Percentiles rank a stretch among this genome's conserved stretches.
Evolutionary conservation across 108 stramenopile genomes (phyloP).

Genomic region (Mediolabrus comicus): DNA sequence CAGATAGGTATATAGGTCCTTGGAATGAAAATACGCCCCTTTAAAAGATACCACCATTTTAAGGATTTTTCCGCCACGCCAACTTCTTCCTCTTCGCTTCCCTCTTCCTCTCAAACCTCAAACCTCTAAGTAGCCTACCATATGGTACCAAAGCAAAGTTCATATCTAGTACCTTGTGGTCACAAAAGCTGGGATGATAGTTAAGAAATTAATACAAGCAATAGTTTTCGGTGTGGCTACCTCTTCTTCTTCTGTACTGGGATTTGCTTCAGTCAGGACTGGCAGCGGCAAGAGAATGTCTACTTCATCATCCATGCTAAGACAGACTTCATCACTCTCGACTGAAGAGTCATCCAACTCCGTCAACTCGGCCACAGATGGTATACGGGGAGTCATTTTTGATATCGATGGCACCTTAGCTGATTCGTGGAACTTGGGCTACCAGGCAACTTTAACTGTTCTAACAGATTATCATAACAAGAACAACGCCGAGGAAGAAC

Average conservation of each 20-base stretch:
- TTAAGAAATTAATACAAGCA: background rate
- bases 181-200: background rate
- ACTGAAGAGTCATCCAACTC: background rate
- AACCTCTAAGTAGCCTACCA: too few relatives aligned
- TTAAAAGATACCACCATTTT: too few relatives aligned
- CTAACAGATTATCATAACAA: conserved; percentile 59
- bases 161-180: too few relatives aligned
- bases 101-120: too few relatives aligned
- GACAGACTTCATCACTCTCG: background rate
- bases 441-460: conserved; percentile 72
- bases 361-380: background rate
- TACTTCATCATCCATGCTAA: background rate
- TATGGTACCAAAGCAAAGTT: too few relatives aligned
- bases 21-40: too few relatives aligned
- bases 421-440: conserved; percentile 84
- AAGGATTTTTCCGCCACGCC: too few relatives aligned
- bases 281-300: background rate
- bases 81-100: too few relatives aligned
- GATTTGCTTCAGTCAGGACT: background rate
- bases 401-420: conserved; percentile 88
- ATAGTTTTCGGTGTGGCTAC: background rate
- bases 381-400: conserved; percentile 64
- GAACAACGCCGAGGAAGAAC: conserved; percentile 1
- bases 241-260: background rate
- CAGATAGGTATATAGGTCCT: too few relatives aligned